Percentiles rank a stretch among this genome's conserved stretches.
phyloP scores from a whole-genome alignment of 371 early-diverging fungal genomes.

The Choanephora cucurbitarum region DNA sequence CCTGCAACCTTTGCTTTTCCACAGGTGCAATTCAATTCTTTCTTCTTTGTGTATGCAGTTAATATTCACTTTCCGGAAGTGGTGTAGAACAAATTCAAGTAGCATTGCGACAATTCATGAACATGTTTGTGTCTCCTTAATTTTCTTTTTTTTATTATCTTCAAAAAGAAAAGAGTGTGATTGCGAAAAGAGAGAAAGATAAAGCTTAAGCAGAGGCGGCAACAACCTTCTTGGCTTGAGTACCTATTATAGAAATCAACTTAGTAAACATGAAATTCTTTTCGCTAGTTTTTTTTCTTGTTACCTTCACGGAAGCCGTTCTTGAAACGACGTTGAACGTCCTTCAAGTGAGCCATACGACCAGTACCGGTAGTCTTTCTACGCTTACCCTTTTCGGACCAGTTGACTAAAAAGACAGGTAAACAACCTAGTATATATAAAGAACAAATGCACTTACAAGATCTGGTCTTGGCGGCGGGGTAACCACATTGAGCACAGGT shows the following conservation, averaged over 20 bases:
- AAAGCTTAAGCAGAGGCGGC: slow-evolving; percentile 29
- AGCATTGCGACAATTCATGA: too few species aligned
- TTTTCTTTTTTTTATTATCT: too few species aligned
- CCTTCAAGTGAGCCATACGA: slow-evolving; percentile 95
- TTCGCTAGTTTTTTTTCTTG: too few species aligned
- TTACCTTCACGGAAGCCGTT: slow-evolving; percentile 93
- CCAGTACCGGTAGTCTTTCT: slow-evolving; percentile 98
- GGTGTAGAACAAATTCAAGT: too few species aligned
- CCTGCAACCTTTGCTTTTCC: too few species aligned
- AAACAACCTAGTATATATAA: not conserved
- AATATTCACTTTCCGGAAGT: too few species aligned
- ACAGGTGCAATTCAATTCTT: too few species aligned
- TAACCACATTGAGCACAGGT: slow-evolving; percentile 99
- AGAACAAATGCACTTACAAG: slow-evolving; percentile 61
- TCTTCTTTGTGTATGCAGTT: too few species aligned
- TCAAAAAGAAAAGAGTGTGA: slow-evolving; percentile 4
- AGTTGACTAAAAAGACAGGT: slow-evolving; percentile 66
- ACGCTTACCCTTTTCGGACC: slow-evolving; percentile 94
- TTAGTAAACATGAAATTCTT: too few species aligned
- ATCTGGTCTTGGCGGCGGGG: slow-evolving; percentile 97
- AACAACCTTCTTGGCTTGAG: slow-evolving; percentile 58
- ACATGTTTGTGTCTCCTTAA: too few species aligned
- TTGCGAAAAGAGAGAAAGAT: not conserved
- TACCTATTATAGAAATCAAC: too few species aligned
- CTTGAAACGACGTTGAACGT: slow-evolving; percentile 87